These are phyloP conservation scores for Neurospora hispaniola DNA, from an alignment of 495 filamentous ascomycete species.

Conservation along the genomic window DNA sequence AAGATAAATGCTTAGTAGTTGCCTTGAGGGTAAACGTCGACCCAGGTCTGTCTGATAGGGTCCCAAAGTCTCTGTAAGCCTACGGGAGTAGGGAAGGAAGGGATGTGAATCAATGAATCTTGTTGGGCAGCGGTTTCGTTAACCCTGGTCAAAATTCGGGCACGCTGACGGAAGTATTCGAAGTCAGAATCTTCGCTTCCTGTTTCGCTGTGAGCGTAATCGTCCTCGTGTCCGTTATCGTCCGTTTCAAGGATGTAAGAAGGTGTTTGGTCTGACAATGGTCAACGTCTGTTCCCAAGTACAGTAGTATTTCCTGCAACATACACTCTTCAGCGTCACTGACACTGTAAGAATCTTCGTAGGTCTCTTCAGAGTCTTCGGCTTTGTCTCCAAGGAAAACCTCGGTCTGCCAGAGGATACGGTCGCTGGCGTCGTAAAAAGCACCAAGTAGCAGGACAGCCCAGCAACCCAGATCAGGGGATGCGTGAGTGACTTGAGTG, in stretches of 20 bases:
- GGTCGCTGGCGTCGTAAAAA: slow-evolving; percentile 1
- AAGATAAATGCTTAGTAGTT: background rate
- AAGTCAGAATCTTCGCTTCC: background rate
- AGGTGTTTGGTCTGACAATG: background rate
- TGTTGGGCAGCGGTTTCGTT: background rate
- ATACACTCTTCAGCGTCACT: background rate
- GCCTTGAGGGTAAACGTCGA: background rate
- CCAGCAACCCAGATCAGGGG: slow-evolving; percentile 9
- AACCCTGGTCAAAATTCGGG: background rate
- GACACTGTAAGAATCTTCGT: background rate
- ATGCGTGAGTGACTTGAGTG: slow-evolving; percentile 1
- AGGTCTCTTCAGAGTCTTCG: background rate
- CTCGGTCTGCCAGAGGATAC: background rate
- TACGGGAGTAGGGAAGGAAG: background rate
- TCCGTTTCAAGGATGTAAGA: background rate
- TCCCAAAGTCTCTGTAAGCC: background rate
- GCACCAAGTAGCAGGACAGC: slow-evolving; percentile 22
- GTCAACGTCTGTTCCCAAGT: background rate
- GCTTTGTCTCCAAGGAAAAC: background rate
- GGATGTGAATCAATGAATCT: background rate
- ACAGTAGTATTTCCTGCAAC: background rate
- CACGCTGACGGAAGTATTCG: background rate
- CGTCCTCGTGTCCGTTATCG: background rate
- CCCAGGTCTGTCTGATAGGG: background rate
- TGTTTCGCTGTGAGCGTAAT: background rate